Evolutionary conservation across 2,329 filamentous ascomycete species (phyloP), one percentile per base, ranked within the genome.

Genomic region (Pseudogymnoascus sp.): DNA sequence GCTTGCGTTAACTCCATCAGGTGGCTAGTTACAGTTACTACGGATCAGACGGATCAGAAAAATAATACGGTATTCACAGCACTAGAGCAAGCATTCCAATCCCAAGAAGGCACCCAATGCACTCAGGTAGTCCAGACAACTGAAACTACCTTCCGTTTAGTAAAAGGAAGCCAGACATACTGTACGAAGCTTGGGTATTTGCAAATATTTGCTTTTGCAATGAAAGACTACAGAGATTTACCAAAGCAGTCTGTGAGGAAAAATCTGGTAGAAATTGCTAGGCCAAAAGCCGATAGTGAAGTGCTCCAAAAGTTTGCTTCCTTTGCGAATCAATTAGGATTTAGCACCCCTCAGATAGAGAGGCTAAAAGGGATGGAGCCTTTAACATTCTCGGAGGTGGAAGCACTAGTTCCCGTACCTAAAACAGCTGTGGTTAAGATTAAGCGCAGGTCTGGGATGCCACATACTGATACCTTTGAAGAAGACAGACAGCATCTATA

Each of bases 191-290:
- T 66, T 9, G 63, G 31, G n/a, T 66, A 65, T 65, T 38, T 38
- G 14, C 37, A 38, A 38, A 38, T 38, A 3, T 16, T 38, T 38
- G 62, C 63, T 7, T 62, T 65, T 40, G 40, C 56, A 5, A 63
- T 67, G 62, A 60, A 60, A n/a, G 3, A 66, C 37, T 46, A 64
- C 25, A 61, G 42, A 36, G 12, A 62, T 62, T 38, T 67, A 12
- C 63, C 65, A 1, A 65, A 64, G 49, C 18, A 38, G 37, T 63
- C 56, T 34, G 40, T 5, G 3, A 42, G 63, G 38, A 36, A 63
- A 18, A 46, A 65, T 60, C n/a, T 67, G 28, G 63, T 63, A 46
- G 59, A 59, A 43, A 66, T 64, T 61, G 65, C 66, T 36, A 66
- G 66, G 63, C 65, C 62, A n/a, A 34, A 63, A 18, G 65, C 61